Conservation (phyloP, 2,329 filamentous ascomycete genomes). For the Thermomyces lanuginosus region DNA sequence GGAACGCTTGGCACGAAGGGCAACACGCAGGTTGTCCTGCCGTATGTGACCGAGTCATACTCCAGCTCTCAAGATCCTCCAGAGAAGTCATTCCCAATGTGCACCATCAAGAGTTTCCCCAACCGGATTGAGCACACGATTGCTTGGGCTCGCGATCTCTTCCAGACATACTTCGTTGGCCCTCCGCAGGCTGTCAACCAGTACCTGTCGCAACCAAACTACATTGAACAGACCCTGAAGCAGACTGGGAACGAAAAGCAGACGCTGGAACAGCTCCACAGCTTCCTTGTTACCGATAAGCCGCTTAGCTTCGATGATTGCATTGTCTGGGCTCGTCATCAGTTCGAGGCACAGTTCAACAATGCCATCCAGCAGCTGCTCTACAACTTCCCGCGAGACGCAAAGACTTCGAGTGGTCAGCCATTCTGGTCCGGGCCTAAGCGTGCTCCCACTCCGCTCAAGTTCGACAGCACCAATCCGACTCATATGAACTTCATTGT, state of each 20-base stretch:
- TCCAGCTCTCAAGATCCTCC: constrained; percentile 93
- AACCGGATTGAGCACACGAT: constrained; percentile 98
- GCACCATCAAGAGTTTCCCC: constrained; percentile 88
- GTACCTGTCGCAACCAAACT: constrained; percentile 82
- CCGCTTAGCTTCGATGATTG: constrained; percentile 90
- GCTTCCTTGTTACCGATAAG: constrained; percentile 82
- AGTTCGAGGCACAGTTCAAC: constrained; percentile 94
- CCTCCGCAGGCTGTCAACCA: constrained; percentile 87
- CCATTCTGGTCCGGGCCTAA: constrained; percentile 98
- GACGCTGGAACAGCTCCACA: constrained; percentile 74
- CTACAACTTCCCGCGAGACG: constrained; percentile 94
- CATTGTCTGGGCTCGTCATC: constrained; percentile 79
- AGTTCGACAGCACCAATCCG: constrained; percentile 69
- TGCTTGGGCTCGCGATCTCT: constrained; percentile 91
- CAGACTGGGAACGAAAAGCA: constrained; percentile 91
- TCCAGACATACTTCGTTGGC: constrained; percentile 85
- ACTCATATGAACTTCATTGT: constrained; percentile 82
- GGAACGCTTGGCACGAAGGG: constrained; percentile 98
- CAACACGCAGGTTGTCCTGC: constrained; percentile 91
- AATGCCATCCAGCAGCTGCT: constrained; percentile 91
- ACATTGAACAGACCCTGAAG: constrained; percentile 71
- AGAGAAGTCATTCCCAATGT: constrained; percentile 98
- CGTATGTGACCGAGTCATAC: constrained; percentile 86
- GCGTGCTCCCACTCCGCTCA: constrained; percentile 79
- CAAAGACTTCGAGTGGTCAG: constrained; percentile 69